These are phyloP conservation scores for Corrigiola litoralis DNA, from an alignment of 179 eudicot genomes.

Conservation along the genomic window DNA sequence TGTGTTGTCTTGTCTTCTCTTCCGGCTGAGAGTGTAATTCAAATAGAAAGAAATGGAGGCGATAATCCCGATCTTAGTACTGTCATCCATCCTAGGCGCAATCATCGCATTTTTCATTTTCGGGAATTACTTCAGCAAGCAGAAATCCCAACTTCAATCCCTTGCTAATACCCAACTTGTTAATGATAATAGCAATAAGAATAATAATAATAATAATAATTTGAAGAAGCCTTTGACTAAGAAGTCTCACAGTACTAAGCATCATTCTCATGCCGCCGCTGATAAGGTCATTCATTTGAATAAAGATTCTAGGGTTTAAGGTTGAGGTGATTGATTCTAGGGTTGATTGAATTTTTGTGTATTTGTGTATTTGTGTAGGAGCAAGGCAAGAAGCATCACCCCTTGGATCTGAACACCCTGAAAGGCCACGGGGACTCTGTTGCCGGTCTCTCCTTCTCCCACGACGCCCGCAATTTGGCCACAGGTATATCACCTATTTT, in stretches of 20 bases:
- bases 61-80: constrained; percentile 41
- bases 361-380: no score
- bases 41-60: constrained; percentile 35
- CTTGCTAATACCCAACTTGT: constrained; percentile 48
- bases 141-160: constrained; percentile 64
- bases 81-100: constrained; percentile 52
- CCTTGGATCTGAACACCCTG: constrained; percentile 87
- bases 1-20: background rate
- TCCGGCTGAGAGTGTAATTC: background rate
- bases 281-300: constrained; percentile 50
- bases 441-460: constrained; percentile 68
- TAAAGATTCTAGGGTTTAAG: background rate
- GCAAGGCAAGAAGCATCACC: constrained; percentile 80
- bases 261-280: constrained; percentile 53
- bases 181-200: no score
- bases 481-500: constrained; percentile 56
- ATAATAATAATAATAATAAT: constrained; percentile 18
- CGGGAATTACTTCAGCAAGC: constrained; percentile 65
- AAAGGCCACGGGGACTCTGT: constrained; percentile 95
- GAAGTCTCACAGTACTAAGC: constrained; percentile 48
- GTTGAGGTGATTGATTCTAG: no score
- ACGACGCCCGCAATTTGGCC: constrained; percentile 70
- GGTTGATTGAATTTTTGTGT: constrained; percentile 13
- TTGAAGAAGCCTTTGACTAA: constrained; percentile 20
- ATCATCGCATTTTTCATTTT: constrained; percentile 51